Conservation (phyloP, 163 green algal species). For the Volvox carteri region DNA sequence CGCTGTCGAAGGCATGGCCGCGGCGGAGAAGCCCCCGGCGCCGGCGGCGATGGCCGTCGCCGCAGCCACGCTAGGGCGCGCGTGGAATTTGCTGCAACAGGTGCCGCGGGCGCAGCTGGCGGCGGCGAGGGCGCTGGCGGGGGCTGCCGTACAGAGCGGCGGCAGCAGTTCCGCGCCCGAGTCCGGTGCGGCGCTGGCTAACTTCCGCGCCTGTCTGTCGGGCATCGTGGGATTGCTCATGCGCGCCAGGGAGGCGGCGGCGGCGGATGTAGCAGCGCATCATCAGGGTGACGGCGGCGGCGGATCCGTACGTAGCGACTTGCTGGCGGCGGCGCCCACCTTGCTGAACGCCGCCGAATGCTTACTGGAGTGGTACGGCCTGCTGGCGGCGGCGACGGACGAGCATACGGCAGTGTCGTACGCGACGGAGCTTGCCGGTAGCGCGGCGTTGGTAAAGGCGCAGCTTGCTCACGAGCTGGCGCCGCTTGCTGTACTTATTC, state of each 20-base stretch:
- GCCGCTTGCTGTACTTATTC: constrained; percentile 2
- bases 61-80: not conserved
- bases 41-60: not conserved
- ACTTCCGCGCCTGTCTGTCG: constrained; percentile 12
- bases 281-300: not conserved
- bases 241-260: constrained; percentile 7
- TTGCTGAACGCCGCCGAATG: constrained; percentile 18
- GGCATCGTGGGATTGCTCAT: constrained; percentile 19
- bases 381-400: constrained; percentile 27
- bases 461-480: constrained; percentile 27
- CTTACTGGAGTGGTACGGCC: constrained; percentile 22
- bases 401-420: constrained; percentile 5
- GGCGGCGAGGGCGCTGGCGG: constrained; percentile 20
- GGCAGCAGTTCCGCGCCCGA: not conserved
- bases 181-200: not conserved
- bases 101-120: constrained; percentile 27
- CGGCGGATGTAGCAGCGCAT: not conserved
- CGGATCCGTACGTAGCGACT: not conserved
- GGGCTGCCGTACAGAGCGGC: not conserved
- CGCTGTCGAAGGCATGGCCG: not conserved
- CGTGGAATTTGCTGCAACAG: constrained; percentile 2
- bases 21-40: not conserved
- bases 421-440: constrained; percentile 13
- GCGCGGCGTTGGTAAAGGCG: constrained; percentile 33
- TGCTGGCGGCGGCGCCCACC: constrained; percentile 2